Conservation (phyloP, 2,329 filamentous ascomycete species). For the Ceratocystis ficicola region DNA sequence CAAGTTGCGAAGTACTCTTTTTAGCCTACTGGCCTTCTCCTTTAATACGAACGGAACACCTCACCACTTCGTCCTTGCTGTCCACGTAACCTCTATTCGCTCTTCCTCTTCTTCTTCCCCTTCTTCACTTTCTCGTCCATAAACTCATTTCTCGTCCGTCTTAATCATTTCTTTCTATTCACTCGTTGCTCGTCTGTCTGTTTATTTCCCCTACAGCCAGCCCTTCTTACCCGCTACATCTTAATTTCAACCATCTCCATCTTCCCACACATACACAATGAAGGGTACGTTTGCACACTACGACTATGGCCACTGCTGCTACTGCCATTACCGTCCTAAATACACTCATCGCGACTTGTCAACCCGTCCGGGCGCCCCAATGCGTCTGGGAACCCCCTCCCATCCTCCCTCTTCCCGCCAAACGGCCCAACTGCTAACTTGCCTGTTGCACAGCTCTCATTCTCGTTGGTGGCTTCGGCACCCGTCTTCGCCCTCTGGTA, state of each 20-base stretch:
- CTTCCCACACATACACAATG: constrained; percentile 28
- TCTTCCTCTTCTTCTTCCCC: constrained; percentile 18
- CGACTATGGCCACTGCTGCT: background rate
- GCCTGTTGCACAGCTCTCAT: constrained; percentile 59
- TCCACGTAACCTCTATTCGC: constrained; percentile 16
- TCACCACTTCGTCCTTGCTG: constrained; percentile 20
- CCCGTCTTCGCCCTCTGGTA: constrained; percentile 91
- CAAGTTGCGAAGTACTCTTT: constrained; percentile 6
- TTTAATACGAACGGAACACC: constrained; percentile 22
- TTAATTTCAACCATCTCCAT: constrained; percentile 19
- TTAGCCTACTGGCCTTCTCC: constrained; percentile 12
- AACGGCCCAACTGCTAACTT: constrained; percentile 6
- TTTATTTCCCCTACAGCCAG: constrained; percentile 16
- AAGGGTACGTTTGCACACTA: constrained; percentile 27
- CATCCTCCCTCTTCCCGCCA: too few relatives aligned
- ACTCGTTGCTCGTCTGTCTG: constrained; percentile 9
- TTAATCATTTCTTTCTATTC: constrained; percentile 17
- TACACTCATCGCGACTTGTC: background rate
- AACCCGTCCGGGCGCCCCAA: background rate
- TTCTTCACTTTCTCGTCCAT: constrained; percentile 12
- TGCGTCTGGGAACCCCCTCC: background rate
- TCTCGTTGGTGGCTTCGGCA: constrained; percentile 98
- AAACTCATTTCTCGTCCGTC: constrained; percentile 12
- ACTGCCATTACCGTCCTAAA: background rate
- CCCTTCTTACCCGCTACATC: constrained; percentile 13